A percentile compares a stretch with the other conserved stretches of the same genome.
These are phyloP conservation scores for Sporothrix brunneoviolacea DNA, from an alignment of 2,329 filamentous ascomycete genomes.

Conservation along the genomic window DNA sequence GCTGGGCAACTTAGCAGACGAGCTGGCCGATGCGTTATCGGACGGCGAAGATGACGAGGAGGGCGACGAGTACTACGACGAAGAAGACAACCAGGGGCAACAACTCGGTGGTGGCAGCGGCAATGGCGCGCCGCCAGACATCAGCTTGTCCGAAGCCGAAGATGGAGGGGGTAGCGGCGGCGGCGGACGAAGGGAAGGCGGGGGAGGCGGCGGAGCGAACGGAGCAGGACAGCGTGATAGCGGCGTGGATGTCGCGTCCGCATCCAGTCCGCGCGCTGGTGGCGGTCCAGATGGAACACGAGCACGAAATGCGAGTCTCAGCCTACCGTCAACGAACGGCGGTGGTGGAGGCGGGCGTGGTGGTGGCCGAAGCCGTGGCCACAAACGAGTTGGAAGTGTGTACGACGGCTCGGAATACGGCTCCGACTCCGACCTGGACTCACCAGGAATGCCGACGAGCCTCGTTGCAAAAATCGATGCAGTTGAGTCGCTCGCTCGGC, in stretches of 20 bases:
- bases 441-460: slow-evolving; percentile 59
- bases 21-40: slow-evolving; percentile 67
- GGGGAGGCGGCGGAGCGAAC: neutral
- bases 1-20: slow-evolving; percentile 72
- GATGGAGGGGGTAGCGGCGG: slow-evolving; percentile 23
- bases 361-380: slow-evolving; percentile 23
- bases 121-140: slow-evolving; percentile 25
- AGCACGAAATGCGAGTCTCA: slow-evolving; percentile 33
- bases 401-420: slow-evolving; percentile 73
- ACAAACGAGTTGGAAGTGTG: slow-evolving; percentile 48
- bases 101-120: neutral
- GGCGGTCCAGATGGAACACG: slow-evolving; percentile 11
- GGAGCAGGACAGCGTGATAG: slow-evolving; percentile 29
- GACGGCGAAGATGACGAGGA: slow-evolving; percentile 54
- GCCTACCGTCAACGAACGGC: slow-evolving; percentile 36
- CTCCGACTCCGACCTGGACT: slow-evolving; percentile 63
- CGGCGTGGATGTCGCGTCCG: slow-evolving; percentile 32
- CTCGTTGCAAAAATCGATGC: slow-evolving; percentile 65
- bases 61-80: slow-evolving; percentile 39
- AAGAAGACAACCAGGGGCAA: slow-evolving; percentile 25
- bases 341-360: slow-evolving; percentile 22
- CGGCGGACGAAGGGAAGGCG: slow-evolving; percentile 11
- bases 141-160: slow-evolving; percentile 25
- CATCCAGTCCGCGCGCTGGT: slow-evolving; percentile 9
- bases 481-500: slow-evolving; percentile 62